phyloP scores from a whole-genome alignment of 139 green algal species.

The Trebouxia sp. region DNA sequence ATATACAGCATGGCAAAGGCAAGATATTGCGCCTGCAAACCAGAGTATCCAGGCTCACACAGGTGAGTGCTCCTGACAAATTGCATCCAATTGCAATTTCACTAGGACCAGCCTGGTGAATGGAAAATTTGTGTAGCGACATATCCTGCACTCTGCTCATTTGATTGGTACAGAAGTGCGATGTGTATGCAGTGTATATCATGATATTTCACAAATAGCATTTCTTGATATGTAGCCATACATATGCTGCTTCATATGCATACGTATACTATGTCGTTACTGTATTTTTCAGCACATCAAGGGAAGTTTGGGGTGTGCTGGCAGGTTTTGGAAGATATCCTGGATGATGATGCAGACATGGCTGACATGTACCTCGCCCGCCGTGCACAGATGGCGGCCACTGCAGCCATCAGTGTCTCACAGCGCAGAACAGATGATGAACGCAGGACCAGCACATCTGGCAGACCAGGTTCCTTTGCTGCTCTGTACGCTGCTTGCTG shows the following conservation, averaged over 20 bases:
- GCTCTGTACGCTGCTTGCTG: neutral
- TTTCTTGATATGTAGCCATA: too few species aligned
- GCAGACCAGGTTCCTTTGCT: neutral
- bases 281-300: too few species aligned
- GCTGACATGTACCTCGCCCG: constrained; percentile 32
- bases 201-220: too few species aligned
- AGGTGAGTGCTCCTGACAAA: too few species aligned
- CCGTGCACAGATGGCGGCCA: constrained; percentile 7
- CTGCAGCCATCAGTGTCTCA: neutral
- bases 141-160: too few species aligned
- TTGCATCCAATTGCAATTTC: too few species aligned
- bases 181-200: too few species aligned
- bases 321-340: constrained; percentile 25
- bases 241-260: neutral
- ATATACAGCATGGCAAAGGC: constrained; percentile 25
- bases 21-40: constrained; percentile 24
- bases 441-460: neutral
- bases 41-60: constrained; percentile 23
- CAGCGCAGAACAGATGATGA: neutral
- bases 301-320: too few species aligned
- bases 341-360: constrained; percentile 35
- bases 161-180: too few species aligned
- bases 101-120: too few species aligned
- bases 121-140: too few species aligned
- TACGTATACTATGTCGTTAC: neutral